Conservation (phyloP, 768 basidiomycete species). For the Boletus rubroflammeus region DNA sequence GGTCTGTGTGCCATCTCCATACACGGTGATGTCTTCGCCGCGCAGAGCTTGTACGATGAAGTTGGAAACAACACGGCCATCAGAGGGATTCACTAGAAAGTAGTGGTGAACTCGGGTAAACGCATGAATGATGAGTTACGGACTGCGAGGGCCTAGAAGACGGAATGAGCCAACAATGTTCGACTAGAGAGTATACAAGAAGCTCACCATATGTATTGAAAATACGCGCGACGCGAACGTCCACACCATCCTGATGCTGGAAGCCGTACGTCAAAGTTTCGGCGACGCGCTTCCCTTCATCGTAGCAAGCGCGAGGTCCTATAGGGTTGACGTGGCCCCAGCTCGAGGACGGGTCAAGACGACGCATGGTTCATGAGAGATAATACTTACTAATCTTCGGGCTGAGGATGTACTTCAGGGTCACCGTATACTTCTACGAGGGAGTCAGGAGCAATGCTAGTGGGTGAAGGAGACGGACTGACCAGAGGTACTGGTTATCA, state of each 20-base stretch:
- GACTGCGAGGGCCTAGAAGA: conserved; percentile 59
- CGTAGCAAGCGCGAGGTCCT: conserved; percentile 98
- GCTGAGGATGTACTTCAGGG: conserved; percentile 96
- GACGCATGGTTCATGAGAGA: not conserved
- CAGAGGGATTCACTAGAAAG: conserved; percentile 82
- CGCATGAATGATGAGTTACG: conserved; percentile 32
- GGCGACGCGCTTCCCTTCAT: conserved; percentile 98
- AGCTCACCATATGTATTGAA: conserved; percentile 88
- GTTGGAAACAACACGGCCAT: conserved; percentile 98
- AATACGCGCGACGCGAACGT: conserved; percentile 95
- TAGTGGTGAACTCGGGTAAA: conserved; percentile 24
- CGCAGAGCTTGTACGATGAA: conserved; percentile 97
- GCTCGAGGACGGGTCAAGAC: conserved; percentile 38
- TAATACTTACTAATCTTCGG: conserved; percentile 81
- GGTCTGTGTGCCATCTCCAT: conserved; percentile 90
- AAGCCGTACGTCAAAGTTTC: conserved; percentile 97
- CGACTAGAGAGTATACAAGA: not conserved
- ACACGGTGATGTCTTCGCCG: conserved; percentile 96
- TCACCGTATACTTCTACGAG: conserved; percentile 91
- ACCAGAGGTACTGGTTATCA: conserved; percentile 95
- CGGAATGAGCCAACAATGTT: not conserved
- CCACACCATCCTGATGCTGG: conserved; percentile 90
- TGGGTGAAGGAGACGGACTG: conserved; percentile 17
- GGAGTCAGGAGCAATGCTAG: conserved; percentile 1
- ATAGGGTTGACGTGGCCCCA: conserved; percentile 99